phyloP scores from a whole-genome alignment of 495 filamentous ascomycete species.

The Darksidea phi region DNA sequence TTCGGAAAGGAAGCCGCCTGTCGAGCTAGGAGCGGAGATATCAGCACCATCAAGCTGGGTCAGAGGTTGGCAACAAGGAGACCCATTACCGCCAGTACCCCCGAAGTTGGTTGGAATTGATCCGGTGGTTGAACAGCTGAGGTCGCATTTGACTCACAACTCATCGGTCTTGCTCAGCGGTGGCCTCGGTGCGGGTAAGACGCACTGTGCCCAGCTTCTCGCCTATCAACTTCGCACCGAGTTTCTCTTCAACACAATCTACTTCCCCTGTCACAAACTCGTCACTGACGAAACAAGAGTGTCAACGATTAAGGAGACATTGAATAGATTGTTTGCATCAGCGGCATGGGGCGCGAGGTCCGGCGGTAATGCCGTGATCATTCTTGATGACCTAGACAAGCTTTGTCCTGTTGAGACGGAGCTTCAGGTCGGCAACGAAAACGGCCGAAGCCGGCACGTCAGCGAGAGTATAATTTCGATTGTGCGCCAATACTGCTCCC shows the following conservation, averaged over 20 bases:
- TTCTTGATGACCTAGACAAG: slow-evolving; percentile 90
- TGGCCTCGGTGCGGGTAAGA: slow-evolving; percentile 86
- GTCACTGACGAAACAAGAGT: slow-evolving; percentile 86
- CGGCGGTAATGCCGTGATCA: slow-evolving; percentile 75
- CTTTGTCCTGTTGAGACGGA: slow-evolving; percentile 91
- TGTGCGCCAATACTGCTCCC: slow-evolving; percentile 73
- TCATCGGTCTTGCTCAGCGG: slow-evolving; percentile 89
- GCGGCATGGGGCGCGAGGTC: slow-evolving; percentile 86
- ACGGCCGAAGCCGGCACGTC: slow-evolving; percentile 84
- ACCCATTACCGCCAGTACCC: slow-evolving; percentile 52
- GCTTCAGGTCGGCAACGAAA: slow-evolving; percentile 85
- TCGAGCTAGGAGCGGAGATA: slow-evolving; percentile 71
- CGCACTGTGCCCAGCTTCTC: slow-evolving; percentile 65
- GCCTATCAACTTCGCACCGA: slow-evolving; percentile 64
- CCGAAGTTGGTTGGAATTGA: slow-evolving; percentile 85
- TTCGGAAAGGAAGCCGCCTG: slow-evolving; percentile 65
- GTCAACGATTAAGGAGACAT: slow-evolving; percentile 82
- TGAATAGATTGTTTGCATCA: slow-evolving; percentile 77
- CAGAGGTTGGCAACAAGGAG: slow-evolving; percentile 44
- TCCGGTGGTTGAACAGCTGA: slow-evolving; percentile 64
- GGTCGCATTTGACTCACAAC: slow-evolving; percentile 70
- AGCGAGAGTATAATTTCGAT: slow-evolving; percentile 85
- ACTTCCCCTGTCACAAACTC: slow-evolving; percentile 78
- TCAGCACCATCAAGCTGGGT: slow-evolving; percentile 29
- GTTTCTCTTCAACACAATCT: slow-evolving; percentile 71